A percentile compares a stretch with the other conserved stretches of the same genome.
phyloP scores from a whole-genome alignment of 225 moss, liverwort and hornwort genomes.

The Pleurozium schreberi region DNA sequence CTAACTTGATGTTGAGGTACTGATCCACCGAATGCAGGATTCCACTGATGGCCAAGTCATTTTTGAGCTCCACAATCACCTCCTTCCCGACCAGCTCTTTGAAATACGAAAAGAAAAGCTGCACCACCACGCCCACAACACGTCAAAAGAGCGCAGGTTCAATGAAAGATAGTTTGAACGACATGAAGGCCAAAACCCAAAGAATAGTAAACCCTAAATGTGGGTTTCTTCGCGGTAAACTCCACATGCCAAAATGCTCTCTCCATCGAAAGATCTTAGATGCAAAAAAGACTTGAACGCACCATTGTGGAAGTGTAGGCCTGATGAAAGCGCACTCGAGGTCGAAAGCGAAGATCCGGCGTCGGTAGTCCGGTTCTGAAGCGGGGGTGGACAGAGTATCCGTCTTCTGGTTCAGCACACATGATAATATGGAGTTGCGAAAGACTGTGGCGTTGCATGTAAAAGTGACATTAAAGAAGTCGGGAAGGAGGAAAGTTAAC shows the following conservation, averaged over 20 bases:
- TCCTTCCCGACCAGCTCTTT: conserved; percentile 97
- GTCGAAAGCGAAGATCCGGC: background rate
- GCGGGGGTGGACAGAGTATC: background rate
- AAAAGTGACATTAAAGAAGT: background rate
- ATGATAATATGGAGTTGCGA: background rate
- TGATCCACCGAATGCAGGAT: conserved; percentile 90
- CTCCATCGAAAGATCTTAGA: background rate
- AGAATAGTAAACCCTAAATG: background rate
- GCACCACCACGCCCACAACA: background rate
- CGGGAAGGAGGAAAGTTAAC: too few species aligned
- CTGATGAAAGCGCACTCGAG: background rate
- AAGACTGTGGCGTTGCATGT: background rate
- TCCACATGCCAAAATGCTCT: background rate
- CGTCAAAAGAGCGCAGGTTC: background rate
- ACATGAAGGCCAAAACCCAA: background rate
- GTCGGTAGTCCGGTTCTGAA: background rate
- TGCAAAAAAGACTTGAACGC: background rate
- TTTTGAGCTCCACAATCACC: conserved; percentile 93
- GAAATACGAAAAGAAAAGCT: conserved; percentile 97
- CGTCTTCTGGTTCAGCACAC: too few species aligned
- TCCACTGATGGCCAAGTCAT: conserved; percentile 82
- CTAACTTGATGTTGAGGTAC: conserved; percentile 89
- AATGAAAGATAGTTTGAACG: background rate
- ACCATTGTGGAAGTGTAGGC: background rate
- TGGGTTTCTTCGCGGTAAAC: background rate